Evolutionary conservation across 169 alveolate genomes (phyloP), one percentile per base, ranked within the genome.

Genomic region (Pseudocohnilembus persalinus): DNA sequence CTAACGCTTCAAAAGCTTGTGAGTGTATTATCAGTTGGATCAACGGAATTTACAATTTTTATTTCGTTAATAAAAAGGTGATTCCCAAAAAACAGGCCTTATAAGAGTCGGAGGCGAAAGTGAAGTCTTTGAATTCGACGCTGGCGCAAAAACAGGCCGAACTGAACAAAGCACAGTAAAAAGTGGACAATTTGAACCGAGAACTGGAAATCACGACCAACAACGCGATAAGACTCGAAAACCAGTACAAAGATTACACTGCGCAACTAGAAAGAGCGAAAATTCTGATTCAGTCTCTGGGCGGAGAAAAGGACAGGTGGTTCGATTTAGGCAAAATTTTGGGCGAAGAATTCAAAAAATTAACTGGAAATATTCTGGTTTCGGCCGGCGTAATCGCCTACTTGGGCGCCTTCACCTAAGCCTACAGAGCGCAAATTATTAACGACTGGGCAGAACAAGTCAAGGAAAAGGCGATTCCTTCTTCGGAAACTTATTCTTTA

Each of bases 301-400:
- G 97, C n/a, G 98, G 98, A 27, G 98, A 95, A 88, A 95, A 95
- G 82, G 93, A 95, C 1, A 92, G 97, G 77, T 96, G 98, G 98
- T 94, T 94, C 34, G 96, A 91, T 78, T 87, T 88, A 74, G 96
- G 96, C 30, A 28, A 87, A 72, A 90, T 82, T 78, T 85, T 95
- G 35, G 91, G 91, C 16, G 90, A 76, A 30, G 96, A 93, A 78
- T 93, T 91, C 65, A 88, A 84, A 78, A 93, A 90, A 85, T 89
- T 93, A 29, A 91, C 97, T 31, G 98, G 98, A 35, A 97, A 96
- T 92, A 93, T 93, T 30, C 88, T 96, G 27, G 91, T 95, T 77
- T 91, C 97, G 26, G 89, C 97, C 24, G 98, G 98, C 4, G 87
- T 94, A 75, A 94, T 96, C 30, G 97, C 97, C 28, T 96, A 96